phyloP scores from a whole-genome alignment of 2,329 filamentous ascomycete species.

The Sarocladium oryzae region DNA sequence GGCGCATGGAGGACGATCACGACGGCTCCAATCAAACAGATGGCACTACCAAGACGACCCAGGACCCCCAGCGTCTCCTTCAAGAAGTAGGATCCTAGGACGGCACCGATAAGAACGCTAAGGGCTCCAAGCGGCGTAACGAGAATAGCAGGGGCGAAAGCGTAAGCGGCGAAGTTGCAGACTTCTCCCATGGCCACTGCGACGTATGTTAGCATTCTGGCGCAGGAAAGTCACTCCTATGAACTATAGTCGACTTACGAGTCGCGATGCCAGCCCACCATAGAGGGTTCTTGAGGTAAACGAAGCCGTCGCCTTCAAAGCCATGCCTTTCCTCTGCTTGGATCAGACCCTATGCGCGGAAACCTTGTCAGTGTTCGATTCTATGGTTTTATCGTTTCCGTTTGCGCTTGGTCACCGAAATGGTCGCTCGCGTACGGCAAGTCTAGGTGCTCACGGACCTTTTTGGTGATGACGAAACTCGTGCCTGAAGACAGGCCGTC shows the following conservation, averaged over 20 bases:
- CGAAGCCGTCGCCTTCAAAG: slow-evolving; percentile 93
- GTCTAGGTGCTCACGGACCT: slow-evolving; percentile 47
- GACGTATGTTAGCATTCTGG: slow-evolving; percentile 16
- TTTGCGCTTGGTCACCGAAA: neutral
- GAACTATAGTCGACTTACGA: slow-evolving; percentile 47
- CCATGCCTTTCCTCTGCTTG: slow-evolving; percentile 87
- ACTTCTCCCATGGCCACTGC: slow-evolving; percentile 87
- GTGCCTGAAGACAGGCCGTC: slow-evolving; percentile 53
- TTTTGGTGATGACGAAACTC: slow-evolving; percentile 99
- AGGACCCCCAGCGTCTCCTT: slow-evolving; percentile 83
- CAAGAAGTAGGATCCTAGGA: slow-evolving; percentile 90
- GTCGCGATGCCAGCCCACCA: slow-evolving; percentile 96
- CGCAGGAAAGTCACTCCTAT: neutral
- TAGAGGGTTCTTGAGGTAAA: slow-evolving; percentile 87
- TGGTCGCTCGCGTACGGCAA: neutral
- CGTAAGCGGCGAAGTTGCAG: slow-evolving; percentile 96
- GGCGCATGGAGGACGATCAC: slow-evolving; percentile 97
- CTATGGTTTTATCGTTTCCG: neutral
- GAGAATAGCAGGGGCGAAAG: slow-evolving; percentile 96
- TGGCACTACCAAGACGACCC: slow-evolving; percentile 91
- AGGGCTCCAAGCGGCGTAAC: slow-evolving; percentile 92
- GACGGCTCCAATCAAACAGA: slow-evolving; percentile 90
- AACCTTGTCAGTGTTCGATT: neutral
- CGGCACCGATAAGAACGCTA: slow-evolving; percentile 89
- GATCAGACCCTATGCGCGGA: slow-evolving; percentile 64